These are phyloP conservation scores for Syncephalastrum sp. DNA, from an alignment of 371 early-diverging fungal genomes.

Conservation along the genomic window DNA sequence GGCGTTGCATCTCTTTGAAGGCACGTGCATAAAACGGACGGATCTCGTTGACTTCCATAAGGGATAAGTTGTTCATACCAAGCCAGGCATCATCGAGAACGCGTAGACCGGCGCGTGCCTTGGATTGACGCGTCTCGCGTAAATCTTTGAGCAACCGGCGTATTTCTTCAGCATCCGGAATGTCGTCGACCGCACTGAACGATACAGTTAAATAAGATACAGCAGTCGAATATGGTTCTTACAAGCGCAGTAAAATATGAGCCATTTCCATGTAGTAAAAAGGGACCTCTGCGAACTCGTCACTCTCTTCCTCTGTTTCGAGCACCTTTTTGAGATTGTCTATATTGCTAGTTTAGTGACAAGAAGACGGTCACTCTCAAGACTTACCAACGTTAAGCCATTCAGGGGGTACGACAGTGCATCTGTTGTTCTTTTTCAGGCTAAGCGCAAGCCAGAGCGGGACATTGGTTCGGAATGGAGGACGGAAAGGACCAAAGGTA, in stretches of 20 bases:
- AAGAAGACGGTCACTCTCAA: too few relatives aligned
- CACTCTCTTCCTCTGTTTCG: slow-evolving; percentile 57
- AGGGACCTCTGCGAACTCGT: slow-evolving; percentile 74
- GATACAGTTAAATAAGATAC: neutral
- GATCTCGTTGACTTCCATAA: slow-evolving; percentile 89
- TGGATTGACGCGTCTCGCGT: slow-evolving; percentile 81
- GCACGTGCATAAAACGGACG: slow-evolving; percentile 81
- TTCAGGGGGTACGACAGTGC: slow-evolving; percentile 78
- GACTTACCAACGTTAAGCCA: slow-evolving; percentile 64
- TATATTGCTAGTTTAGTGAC: slow-evolving; percentile 7
- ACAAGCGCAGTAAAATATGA: slow-evolving; percentile 73
- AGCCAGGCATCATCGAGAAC: slow-evolving; percentile 65
- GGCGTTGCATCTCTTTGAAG: slow-evolving; percentile 63
- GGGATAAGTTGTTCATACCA: slow-evolving; percentile 80
- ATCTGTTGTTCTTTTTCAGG: slow-evolving; percentile 80
- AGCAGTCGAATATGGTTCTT: slow-evolving; percentile 14
- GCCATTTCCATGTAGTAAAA: slow-evolving; percentile 84
- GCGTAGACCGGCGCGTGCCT: slow-evolving; percentile 73
- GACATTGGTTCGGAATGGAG: slow-evolving; percentile 68
- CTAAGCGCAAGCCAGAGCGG: slow-evolving; percentile 88
- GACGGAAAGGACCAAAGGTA: slow-evolving; percentile 73
- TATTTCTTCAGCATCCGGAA: slow-evolving; percentile 69
- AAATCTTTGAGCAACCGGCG: slow-evolving; percentile 78
- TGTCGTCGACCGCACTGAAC: slow-evolving; percentile 70
- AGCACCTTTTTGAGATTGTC: slow-evolving; percentile 56